Conservation (phyloP, 169 alveolate species). For the Babesia ovis region DNA sequence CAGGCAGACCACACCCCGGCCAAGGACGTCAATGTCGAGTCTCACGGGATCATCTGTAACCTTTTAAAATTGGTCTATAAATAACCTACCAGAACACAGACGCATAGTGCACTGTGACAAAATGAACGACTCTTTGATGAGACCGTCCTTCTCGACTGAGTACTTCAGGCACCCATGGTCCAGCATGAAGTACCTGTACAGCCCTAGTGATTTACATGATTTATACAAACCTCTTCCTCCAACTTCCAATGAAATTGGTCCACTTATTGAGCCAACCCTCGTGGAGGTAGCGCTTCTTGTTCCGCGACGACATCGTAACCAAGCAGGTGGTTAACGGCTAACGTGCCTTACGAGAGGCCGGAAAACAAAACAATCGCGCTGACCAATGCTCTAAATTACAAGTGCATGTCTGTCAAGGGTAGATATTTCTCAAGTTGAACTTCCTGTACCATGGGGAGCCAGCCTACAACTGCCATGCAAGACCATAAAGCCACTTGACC, state of each 20-base stretch:
- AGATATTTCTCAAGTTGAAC: too few relatives aligned
- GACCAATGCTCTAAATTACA: background rate
- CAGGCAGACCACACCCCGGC: constrained; percentile 74
- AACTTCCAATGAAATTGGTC: constrained; percentile 84
- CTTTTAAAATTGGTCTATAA: background rate
- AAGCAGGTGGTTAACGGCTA: background rate
- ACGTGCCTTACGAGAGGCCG: background rate
- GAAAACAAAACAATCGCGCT: background rate
- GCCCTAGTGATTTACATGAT: background rate
- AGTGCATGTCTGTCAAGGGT: background rate
- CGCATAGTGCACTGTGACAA: constrained; percentile 75
- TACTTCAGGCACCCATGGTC: constrained; percentile 79
- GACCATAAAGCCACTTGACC: background rate
- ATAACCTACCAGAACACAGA: constrained; percentile 68
- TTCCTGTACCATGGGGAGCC: constrained; percentile 2
- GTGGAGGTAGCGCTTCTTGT: constrained; percentile 70
- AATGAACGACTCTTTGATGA: constrained; percentile 74
- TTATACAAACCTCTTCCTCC: constrained; percentile 76
- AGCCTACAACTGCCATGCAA: background rate
- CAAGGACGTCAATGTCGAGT: constrained; percentile 76
- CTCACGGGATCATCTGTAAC: constrained; percentile 75
- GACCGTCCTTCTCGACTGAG: constrained; percentile 76
- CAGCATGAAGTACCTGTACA: constrained; percentile 73
- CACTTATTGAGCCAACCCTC: constrained; percentile 87
- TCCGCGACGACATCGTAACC: constrained; percentile 51